Base-by-base conservation (phyloP, 176 grass and related monocot species). In the Chrysopogon serrulatus region DNA sequence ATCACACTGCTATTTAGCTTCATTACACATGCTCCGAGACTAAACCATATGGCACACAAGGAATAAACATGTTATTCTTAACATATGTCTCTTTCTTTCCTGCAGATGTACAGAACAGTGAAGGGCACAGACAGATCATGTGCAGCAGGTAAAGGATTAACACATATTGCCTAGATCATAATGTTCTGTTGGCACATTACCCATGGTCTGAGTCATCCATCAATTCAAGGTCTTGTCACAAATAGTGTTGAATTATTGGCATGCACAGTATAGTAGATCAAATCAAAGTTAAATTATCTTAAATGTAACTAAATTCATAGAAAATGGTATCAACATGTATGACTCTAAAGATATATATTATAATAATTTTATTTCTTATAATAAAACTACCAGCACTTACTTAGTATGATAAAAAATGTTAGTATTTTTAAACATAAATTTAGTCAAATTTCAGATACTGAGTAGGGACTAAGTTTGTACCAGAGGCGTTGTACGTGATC, bases 31-130 rank as follows among this genome's bases (percentile, higher is more conserved):
- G 35, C 16, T 78, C 8, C 64, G 12, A 71, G 27, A 53, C 47
- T 35, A 44, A 64, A 40, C 51, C 70, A 87, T 80, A 81, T 81
- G 61, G 49, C 18, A 82, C 51, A 64, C 4, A 41, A 12, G 18
- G 28, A n/a, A 19, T 10, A 73, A 35, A 18, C 36, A 31, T n/a
- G n/a, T n/a, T n/a, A 88, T 68, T 54, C 71, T 76, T 26, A 53
- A 18, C 10, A 54, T 12, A 36, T 35, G 43, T 39, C n/a, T n/a
- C 54, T 62, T 74, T 49, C 28, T 62, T 87, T 76, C 47, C 74
- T 94, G 88, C 93, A 99, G 97, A 99, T 99, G 93, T 99, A 99
- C 85, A 92, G 97, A 92, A 99, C 97, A 84, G 97, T 99, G 81
- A 99, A 92, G 91, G 89, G 89, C 74, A 91, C 90, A 84, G 91